Conservation (phyloP, 495 filamentous ascomycete species). For the Aspergillus incahuasiensis region DNA sequence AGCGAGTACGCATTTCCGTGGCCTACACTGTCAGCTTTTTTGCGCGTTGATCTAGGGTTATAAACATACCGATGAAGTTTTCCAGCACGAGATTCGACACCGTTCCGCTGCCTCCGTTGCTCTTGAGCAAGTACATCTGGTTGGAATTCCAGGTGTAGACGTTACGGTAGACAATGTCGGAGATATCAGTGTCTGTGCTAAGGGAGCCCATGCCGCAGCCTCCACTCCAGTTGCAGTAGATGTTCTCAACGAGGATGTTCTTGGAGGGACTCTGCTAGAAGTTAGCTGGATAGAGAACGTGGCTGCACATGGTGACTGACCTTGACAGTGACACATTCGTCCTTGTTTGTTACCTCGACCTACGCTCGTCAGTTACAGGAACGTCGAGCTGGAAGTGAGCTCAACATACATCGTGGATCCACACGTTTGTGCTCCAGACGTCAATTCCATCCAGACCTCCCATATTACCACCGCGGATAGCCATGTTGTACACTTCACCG, state of each 20-base stretch:
- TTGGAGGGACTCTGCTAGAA: constrained; percentile 30
- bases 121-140: constrained; percentile 63
- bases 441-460: constrained; percentile 51
- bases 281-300: background rate
- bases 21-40: constrained; percentile 19
- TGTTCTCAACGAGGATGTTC: constrained; percentile 52
- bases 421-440: constrained; percentile 46
- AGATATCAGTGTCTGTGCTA: constrained; percentile 33
- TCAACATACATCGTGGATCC: constrained; percentile 45
- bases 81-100: constrained; percentile 28
- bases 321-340: constrained; percentile 53
- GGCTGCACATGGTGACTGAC: constrained; percentile 10
- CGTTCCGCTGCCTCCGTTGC: constrained; percentile 52
- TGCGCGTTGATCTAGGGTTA: no score
- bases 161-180: constrained; percentile 45
- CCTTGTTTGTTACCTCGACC: constrained; percentile 52
- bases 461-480: constrained; percentile 45
- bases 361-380: constrained; percentile 20
- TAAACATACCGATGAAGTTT: constrained; percentile 53
- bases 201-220: constrained; percentile 53
- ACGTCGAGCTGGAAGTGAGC: background rate
- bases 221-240: constrained; percentile 55
- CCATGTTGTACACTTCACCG: constrained; percentile 50
- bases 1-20: constrained; percentile 49
- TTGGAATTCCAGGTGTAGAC: constrained; percentile 51